Base-by-base conservation (phyloP, 2,329 filamentous ascomycete genomes). In the Cercospora sojina region DNA sequence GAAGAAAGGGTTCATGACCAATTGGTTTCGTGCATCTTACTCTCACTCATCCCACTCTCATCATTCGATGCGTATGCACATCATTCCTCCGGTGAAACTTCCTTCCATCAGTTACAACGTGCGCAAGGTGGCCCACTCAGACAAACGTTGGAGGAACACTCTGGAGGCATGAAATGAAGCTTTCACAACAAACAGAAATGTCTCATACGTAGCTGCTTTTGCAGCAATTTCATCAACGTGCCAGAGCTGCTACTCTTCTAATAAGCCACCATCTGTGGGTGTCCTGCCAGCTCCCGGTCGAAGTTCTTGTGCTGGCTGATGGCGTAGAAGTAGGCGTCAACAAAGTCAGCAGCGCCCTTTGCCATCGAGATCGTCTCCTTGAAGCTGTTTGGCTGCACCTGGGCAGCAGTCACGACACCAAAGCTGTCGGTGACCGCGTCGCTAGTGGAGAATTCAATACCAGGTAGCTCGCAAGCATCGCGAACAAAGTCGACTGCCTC, bases 281-380 rank as follows among this genome's bases (percentile, higher is more conserved):
- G 77, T 0, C 91, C 91, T 69, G 91, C 87, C 76, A 90, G 67
- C 82, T 96, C 91, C 23, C 92, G 83, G 61, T 88, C 83, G 80
- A 87, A 96, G 76, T 90, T 91, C 74, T 88, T 85, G 75, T 95
- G 91, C 80, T 87, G 85, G 23, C 88, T 86, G 62, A 95, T 87
- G 16, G 87, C 83, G 73, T 83, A 89, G 55, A 88, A 86, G 80
- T 92, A 93, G 71, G 87, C 85, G 70, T 89, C 87, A 65, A 92
- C 72, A 76, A 95, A 94, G 58, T 87, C 85, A 72, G 83, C 87
- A 0, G 87, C 87, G 12, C 86, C 88, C 80, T 90, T 91, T 0
- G 83, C 84, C 69, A 93, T 88, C 65, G 85, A 80, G 3, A 91
- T 74, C 0, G 83, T 83, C 73, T 91, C 87, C 70, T 82, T 86